A percentile compares a stretch with the other conserved stretches of the same genome.
These are phyloP conservation scores for Ceratocystis albifundus DNA, from an alignment of 2,329 filamentous ascomycete species.

Conservation along the genomic window DNA sequence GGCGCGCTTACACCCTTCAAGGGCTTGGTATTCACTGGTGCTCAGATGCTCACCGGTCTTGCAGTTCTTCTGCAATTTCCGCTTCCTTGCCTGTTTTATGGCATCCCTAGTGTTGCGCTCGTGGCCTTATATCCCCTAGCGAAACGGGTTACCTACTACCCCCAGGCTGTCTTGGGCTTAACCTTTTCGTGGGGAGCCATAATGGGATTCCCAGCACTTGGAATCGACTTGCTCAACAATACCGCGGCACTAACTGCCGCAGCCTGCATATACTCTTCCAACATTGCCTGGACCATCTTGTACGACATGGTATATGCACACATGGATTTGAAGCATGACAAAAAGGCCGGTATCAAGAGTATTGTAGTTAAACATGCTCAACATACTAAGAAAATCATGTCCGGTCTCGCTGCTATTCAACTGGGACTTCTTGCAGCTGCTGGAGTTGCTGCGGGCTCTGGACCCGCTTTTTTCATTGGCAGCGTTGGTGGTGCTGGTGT, in stretches of 20 bases:
- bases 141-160: conserved; percentile 79
- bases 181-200: conserved; percentile 85
- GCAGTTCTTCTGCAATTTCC: conserved; percentile 68
- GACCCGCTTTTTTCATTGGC: conserved; percentile 55
- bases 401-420: conserved; percentile 57
- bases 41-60: conserved; percentile 61
- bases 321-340: conserved; percentile 80
- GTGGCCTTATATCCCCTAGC: conserved; percentile 70
- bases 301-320: conserved; percentile 94
- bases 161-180: conserved; percentile 69
- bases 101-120: conserved; percentile 59
- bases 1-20: conserved; percentile 60
- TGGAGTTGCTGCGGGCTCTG: conserved; percentile 54
- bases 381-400: conserved; percentile 64
- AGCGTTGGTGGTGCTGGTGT: conserved; percentile 54
- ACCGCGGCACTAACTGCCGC: conserved; percentile 53
- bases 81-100: conserved; percentile 61
- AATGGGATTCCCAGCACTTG: conserved; percentile 76
- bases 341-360: conserved; percentile 76
- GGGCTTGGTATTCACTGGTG: conserved; percentile 63
- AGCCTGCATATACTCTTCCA: conserved; percentile 60
- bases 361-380: conserved; percentile 70
- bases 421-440: conserved; percentile 58
- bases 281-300: conserved; percentile 73
- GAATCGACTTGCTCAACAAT: conserved; percentile 59